Percentiles rank a stretch among this genome's conserved stretches.
Conservation (phyloP, 108 stramenopile species). For the Phaeodactylum tricornutum region DNA sequence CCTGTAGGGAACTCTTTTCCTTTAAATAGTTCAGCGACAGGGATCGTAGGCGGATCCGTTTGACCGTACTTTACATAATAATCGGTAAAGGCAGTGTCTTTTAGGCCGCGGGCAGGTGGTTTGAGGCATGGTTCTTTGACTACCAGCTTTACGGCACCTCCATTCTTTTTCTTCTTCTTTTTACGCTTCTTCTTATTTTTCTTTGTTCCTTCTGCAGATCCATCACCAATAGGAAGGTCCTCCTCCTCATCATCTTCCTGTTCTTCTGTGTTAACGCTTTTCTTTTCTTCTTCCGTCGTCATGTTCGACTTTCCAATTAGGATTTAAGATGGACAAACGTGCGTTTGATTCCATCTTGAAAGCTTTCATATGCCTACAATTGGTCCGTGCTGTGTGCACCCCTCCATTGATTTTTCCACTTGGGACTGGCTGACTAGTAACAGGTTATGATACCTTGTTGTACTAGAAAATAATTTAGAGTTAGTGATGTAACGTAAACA, state of each 20-base stretch:
- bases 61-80: conserved; percentile 91
- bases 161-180: conserved; percentile 90
- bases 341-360: no score
- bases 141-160: conserved; percentile 10
- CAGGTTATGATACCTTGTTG: no score
- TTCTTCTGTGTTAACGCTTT: conserved; percentile 19
- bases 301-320: not conserved
- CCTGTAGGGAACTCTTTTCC: conserved; percentile 73
- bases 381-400: no score
- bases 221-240: conserved; percentile 24
- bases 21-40: conserved; percentile 54
- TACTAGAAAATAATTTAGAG: no score
- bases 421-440: no score
- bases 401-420: no score
- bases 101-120: conserved; percentile 61
- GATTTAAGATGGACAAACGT: no score
- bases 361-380: no score
- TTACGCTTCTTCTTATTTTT: conserved; percentile 81
- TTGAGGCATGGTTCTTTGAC: conserved; percentile 57
- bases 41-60: conserved; percentile 94
- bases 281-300: conserved; percentile 17
- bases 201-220: conserved; percentile 16
- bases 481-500: no score
- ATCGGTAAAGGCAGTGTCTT: conserved; percentile 83
- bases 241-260: conserved; percentile 37